These are phyloP conservation scores for Suillus alpinus DNA, from an alignment of 768 basidiomycete genomes.

Conservation along the genomic window DNA sequence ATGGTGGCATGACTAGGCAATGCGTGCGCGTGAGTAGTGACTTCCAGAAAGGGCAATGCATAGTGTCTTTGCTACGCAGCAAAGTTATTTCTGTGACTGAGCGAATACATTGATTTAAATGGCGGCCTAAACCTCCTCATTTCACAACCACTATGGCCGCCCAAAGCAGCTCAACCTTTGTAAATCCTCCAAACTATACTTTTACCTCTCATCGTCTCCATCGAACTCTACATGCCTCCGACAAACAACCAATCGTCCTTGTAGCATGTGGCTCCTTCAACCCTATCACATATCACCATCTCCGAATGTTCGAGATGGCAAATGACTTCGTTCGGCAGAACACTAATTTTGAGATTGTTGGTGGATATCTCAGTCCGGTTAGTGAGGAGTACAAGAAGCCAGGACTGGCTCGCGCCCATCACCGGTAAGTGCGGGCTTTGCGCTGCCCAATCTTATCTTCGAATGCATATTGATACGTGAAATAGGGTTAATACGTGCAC, in stretches of 20 bases:
- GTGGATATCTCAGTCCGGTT: conserved; percentile 95
- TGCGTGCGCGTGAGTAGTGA: background rate
- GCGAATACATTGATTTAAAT: background rate
- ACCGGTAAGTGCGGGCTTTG: conserved; percentile 63
- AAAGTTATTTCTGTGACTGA: background rate
- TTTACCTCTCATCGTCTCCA: conserved; percentile 68
- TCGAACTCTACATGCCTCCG: conserved; percentile 53
- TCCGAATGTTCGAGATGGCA: conserved; percentile 99
- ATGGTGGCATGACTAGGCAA: background rate
- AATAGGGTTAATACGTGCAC: conserved; percentile 82
- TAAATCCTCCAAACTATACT: conserved; percentile 61
- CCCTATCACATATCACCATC: conserved; percentile 95
- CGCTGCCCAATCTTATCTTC: background rate
- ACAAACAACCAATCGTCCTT: conserved; percentile 84
- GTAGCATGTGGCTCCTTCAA: conserved; percentile 98
- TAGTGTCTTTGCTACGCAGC: background rate
- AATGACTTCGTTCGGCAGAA: conserved; percentile 93
- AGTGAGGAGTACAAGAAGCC: conserved; percentile 96
- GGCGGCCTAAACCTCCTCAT: conserved; percentile 2
- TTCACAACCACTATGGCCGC: conserved; percentile 24
- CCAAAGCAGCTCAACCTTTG: conserved; percentile 39
- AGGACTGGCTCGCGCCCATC: conserved; percentile 81
- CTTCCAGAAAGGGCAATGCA: background rate
- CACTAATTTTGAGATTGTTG: conserved; percentile 90
- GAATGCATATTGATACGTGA: conserved; percentile 6